Base-by-base conservation (phyloP, 75 land plant species). In the Selaginella moellendorffii region DNA sequence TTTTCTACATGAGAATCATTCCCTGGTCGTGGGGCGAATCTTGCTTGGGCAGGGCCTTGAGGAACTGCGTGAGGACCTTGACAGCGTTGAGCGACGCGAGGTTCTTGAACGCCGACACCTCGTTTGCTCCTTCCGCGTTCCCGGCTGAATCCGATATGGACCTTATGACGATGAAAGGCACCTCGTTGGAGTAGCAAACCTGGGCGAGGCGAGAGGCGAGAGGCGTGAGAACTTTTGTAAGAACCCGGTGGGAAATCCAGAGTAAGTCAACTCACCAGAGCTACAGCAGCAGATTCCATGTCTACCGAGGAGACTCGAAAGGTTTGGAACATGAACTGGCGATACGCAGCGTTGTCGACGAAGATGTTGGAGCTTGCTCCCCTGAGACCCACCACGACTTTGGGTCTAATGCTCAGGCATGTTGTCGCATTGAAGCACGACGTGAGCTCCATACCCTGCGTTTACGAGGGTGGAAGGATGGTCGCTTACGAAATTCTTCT, bases 111-210 rank as follows among this genome's bases (percentile, higher is more conserved):
- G 60, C 26, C 25, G 66, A 14, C 19, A 79, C 77, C 31, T 81
- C 74, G 54, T 78, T 81, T 17, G 70, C 66, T 2, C 46, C 10
- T 24, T 83, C 28, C 25, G 77, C 70, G 12, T 72, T 82, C 36
- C 85, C 83, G 0, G 83, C 85, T 63, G 69, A 30, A 63, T 83
- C 85, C 0, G 85, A 83, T 29, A 83, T 67, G 0, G 83, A 82
- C 1, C 85, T 71, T 19, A 83, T 73, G n/a, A 77, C 80, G 30
- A 80, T 69, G 24, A 67, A 68, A 1, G 85, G 83, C 42, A 75
- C 56, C 24, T 30, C 79, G 58, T 72, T 69, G 0, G 85, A 71
- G 26, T 67, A 25, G 53, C 65, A 75, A 9, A 80, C 68, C 85
- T 73, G 72, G 18, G n/a, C n/a, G n/a, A n/a, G n/a, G n/a, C n/a